Base-by-base conservation (phyloP, 164 flowering plant species). In the Nymphaea colorata region DNA sequence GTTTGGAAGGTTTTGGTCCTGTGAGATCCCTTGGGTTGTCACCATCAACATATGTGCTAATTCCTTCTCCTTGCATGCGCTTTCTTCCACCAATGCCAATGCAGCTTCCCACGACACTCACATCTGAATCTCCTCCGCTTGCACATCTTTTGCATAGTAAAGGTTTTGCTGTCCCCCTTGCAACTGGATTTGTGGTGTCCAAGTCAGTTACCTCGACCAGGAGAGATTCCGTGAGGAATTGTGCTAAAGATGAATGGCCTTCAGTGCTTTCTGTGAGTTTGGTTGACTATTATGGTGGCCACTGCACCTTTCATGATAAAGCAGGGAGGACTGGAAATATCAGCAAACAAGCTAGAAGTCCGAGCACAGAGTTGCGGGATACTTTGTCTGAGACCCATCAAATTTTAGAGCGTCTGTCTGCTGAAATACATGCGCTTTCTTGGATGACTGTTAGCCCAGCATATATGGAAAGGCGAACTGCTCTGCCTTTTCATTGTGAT, bases 131-230 rank as follows among this genome's bases (percentile, higher is more conserved):
- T 41, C 99, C 98, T 4, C 99, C 99, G 3, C 83, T 95, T 51
- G 99, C 99, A 65, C 99, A 95, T 78, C 96, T 95, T 67, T 82
- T 95, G 42, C 99, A 95, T 72, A 92, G 99, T 83, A 91, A 86
- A 81, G 98, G 99, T 51, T 82, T 87, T 61, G 96, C 98, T 4
- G 79, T 86, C 66, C 97, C 98, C 51, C 79, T 95, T n/a, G 85
- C 94, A 44, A 92, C 97, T 4, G 97, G 91, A 4, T 95, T 95
- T 71, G 93, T 87, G 47, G 87, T 90, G 61, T 92, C 99, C 43
- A 91, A 84, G 79, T 88, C 96, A 45, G 97, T 88, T 16, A 96
- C 98, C 4, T 82, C 96, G 0, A 78, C 86, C 79, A 76, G 91
- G 44, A 87, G 75, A 76, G 95, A 85, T 61, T 64, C 68, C 12